Percentiles rank a stretch among this genome's conserved stretches.
Evolutionary conservation across 495 filamentous ascomycete species (phyloP).

Genomic region (Trichoderma parareesei): DNA sequence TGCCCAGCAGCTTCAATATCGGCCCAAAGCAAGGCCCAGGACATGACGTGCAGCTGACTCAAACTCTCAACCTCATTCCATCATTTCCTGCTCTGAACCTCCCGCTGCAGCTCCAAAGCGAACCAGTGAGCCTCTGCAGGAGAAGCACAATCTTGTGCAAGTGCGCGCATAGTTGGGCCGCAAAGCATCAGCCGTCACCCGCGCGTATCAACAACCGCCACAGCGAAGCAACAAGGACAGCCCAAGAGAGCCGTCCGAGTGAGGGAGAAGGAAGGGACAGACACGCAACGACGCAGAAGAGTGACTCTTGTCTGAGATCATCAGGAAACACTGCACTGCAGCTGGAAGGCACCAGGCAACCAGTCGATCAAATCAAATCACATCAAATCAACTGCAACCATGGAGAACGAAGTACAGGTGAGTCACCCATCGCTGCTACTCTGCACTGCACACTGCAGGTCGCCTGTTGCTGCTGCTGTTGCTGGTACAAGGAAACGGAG

Average conservation of each 20-base stretch:
- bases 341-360: no score
- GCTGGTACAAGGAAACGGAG: no score
- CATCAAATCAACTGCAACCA: background rate
- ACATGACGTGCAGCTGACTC: slow-evolving; percentile 7
- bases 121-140: background rate
- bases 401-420: slow-evolving; percentile 2
- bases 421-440: background rate
- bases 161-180: background rate
- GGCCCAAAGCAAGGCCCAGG: background rate
- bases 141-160: background rate
- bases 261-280: background rate
- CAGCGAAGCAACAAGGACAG: background rate
- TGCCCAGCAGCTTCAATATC: slow-evolving; percentile 1
- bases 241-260: background rate
- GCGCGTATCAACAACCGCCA: background rate
- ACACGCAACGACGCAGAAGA: background rate
- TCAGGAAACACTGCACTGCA: no score
- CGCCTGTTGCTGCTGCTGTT: no score
- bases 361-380: background rate
- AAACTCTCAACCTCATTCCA: background rate
- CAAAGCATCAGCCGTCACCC: background rate
- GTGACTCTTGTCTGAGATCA: no score
- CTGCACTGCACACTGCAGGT: background rate
- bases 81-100: background rate
- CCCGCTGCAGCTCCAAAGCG: background rate